phyloP scores from a whole-genome alignment of 1,284 basidiomycete species.

The Rhodofomes roseus region DNA sequence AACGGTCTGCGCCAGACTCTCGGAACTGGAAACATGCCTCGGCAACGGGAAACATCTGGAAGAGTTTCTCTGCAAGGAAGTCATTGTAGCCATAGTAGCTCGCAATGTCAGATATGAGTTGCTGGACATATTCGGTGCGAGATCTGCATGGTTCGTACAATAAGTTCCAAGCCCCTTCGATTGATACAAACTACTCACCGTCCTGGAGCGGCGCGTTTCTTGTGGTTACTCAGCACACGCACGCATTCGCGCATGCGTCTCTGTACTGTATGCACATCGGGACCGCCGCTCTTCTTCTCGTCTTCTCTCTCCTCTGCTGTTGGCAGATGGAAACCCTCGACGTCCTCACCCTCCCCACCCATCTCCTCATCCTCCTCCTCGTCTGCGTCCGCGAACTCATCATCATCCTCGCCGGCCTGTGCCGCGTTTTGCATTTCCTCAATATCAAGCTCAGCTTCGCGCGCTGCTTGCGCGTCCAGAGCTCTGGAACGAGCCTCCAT shows the following conservation, averaged over 20 bases:
- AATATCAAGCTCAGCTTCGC: slow-evolving; percentile 64
- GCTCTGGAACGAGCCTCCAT: slow-evolving; percentile 76
- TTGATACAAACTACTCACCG: slow-evolving; percentile 46
- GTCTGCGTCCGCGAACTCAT: slow-evolving; percentile 50
- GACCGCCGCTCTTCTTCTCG: slow-evolving; percentile 69
- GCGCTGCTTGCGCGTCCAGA: slow-evolving; percentile 61
- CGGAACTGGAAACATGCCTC: slow-evolving; percentile 59
- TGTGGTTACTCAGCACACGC: slow-evolving; percentile 77
- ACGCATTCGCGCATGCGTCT: slow-evolving; percentile 88
- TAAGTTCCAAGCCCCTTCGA: slow-evolving; percentile 3
- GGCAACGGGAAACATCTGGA: slow-evolving; percentile 88
- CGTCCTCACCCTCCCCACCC: slow-evolving; percentile 56
- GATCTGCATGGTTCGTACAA: slow-evolving; percentile 45
- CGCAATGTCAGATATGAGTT: slow-evolving; percentile 85
- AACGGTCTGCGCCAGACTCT: background rate
- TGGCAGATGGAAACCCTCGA: slow-evolving; percentile 67
- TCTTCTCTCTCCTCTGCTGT: slow-evolving; percentile 80
- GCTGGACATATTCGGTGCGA: slow-evolving; percentile 87
- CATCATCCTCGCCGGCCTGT: slow-evolving; percentile 36
- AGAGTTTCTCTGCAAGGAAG: slow-evolving; percentile 92
- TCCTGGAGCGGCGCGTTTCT: slow-evolving; percentile 60
- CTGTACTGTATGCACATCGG: slow-evolving; percentile 84
- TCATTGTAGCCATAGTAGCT: slow-evolving; percentile 99
- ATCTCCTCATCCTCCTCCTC: slow-evolving; percentile 60
- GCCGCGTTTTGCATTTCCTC: slow-evolving; percentile 65